These are phyloP conservation scores for Nemania sp. DNA, from an alignment of 2,329 filamentous ascomycete species.

Conservation along the genomic window DNA sequence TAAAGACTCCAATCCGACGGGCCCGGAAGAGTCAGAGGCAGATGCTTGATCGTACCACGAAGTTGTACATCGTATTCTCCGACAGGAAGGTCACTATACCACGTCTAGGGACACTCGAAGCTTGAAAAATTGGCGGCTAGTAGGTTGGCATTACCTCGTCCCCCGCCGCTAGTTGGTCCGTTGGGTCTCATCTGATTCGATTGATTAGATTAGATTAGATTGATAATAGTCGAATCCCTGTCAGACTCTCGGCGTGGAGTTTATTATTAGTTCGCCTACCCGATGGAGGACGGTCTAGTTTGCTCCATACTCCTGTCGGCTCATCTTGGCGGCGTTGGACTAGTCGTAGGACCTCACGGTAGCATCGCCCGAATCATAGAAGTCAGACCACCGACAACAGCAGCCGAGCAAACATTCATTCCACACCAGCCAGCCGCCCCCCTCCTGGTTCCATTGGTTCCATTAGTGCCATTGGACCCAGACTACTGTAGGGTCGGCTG, in stretches of 20 bases:
- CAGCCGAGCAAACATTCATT: conserved; percentile 6
- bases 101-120: background rate
- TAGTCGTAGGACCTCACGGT: background rate
- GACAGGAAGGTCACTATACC: background rate
- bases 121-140: conserved; percentile 6
- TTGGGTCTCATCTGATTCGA: conserved; percentile 24
- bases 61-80: background rate
- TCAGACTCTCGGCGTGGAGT: background rate
- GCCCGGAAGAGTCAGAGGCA: background rate
- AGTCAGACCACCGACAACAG: conserved; percentile 4
- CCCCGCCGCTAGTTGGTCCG: background rate
- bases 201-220: conserved; percentile 38
- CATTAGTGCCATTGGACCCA: background rate
- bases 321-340: conserved; percentile 13
- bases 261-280: conserved; percentile 1
- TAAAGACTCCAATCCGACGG: background rate
- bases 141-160: conserved; percentile 21
- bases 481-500: background rate
- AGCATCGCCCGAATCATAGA: background rate
- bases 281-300: background rate
- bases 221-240: conserved; percentile 25
- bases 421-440: background rate
- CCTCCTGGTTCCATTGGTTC: background rate
- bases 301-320: background rate
- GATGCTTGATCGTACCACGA: background rate